These are phyloP conservation scores for Panaeolus papilionaceus DNA, from an alignment of 768 basidiomycete genomes.

Conservation along the genomic window DNA sequence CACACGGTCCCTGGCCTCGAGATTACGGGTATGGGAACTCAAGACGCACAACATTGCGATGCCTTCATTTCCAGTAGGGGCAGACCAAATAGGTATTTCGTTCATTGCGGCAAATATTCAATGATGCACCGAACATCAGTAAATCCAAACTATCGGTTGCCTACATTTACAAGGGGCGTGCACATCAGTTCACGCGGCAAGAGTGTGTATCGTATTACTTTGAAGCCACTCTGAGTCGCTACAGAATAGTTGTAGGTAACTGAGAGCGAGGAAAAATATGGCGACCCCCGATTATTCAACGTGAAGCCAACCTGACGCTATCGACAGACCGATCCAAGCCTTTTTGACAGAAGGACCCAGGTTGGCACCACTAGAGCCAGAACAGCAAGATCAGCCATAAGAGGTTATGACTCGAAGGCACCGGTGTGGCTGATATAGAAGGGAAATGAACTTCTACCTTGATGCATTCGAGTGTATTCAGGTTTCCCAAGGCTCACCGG, in stretches of 20 bases:
- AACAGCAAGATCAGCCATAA: not conserved
- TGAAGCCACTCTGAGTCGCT: not conserved
- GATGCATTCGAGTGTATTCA: not conserved
- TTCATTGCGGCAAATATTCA: not conserved
- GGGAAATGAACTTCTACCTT: not conserved
- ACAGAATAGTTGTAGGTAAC: not conserved
- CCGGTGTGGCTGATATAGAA: slow-evolving; percentile 7
- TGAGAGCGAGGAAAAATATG: not conserved
- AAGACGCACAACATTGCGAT: not conserved
- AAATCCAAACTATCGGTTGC: not conserved
- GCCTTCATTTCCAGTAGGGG: not conserved
- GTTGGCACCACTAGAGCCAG: not conserved
- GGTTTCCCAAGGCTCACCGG: not conserved
- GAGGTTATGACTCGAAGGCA: slow-evolving; percentile 7
- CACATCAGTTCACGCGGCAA: not conserved
- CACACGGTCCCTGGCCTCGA: not conserved
- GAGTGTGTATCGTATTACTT: not conserved
- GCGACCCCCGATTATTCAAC: not conserved
- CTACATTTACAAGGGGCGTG: not conserved
- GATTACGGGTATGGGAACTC: not conserved
- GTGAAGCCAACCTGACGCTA: not conserved
- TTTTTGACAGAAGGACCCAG: not conserved
- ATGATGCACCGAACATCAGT: not conserved
- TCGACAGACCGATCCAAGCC: slow-evolving; percentile 9
- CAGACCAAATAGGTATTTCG: no score